Percentiles rank a stretch among this genome's conserved stretches.
Evolutionary conservation across 2,329 filamentous ascomycete species (phyloP).

Genomic region (Fusarium xyrophilum): DNA sequence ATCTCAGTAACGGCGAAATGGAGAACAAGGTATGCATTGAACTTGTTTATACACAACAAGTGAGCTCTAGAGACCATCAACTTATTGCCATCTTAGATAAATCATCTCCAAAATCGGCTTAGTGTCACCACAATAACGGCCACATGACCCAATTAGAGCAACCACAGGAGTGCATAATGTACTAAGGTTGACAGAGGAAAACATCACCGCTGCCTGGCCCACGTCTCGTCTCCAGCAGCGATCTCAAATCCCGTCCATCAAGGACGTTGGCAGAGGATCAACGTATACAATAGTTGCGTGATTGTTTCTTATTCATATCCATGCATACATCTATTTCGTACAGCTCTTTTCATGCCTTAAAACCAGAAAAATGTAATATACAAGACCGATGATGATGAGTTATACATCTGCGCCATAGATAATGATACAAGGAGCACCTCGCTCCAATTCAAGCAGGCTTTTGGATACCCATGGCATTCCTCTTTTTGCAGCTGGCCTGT

Average conservation of each 20-base stretch:
- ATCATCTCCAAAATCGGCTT: slow-evolving; percentile 12
- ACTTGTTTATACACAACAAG: background rate
- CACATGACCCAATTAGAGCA: slow-evolving; percentile 30
- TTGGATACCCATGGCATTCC: background rate
- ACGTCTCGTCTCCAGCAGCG: background rate
- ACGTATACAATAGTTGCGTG: background rate
- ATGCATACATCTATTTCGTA: background rate
- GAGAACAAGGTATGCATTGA: background rate
- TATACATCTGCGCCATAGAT: slow-evolving; percentile 5
- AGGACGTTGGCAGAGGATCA: background rate
- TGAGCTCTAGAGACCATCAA: slow-evolving; percentile 6
- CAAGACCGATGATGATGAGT: slow-evolving; percentile 11
- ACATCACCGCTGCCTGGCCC: slow-evolving; percentile 21
- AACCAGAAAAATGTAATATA: slow-evolving; percentile 1
- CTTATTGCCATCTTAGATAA: background rate
- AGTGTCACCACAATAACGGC: slow-evolving; percentile 9
- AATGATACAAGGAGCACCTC: slow-evolving; percentile 21
- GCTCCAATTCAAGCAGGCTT: slow-evolving; percentile 3
- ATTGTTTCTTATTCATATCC: background rate
- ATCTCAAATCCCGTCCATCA: background rate
- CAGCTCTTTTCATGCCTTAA: background rate
- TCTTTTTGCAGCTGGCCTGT: background rate
- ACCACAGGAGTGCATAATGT: background rate
- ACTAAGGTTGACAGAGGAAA: background rate
- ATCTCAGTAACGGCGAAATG: background rate